Evolutionary conservation across 495 filamentous ascomycete genomes (phyloP).

Genomic region (Geopyxis carbonaria): DNA sequence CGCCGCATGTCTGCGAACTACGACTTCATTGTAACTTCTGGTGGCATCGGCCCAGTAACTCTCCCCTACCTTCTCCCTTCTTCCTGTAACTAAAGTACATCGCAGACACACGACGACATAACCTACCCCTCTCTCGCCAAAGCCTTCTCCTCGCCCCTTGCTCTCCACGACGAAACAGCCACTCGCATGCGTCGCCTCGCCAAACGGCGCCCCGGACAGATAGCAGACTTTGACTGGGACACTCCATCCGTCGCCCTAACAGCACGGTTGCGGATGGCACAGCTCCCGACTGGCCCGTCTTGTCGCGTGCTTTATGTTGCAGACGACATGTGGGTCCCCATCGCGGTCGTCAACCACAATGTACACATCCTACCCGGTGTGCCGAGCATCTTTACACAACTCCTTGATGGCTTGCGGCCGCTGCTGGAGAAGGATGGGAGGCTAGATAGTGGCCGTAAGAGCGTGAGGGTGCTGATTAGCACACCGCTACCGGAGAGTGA

Average conservation of each 20-base stretch:
- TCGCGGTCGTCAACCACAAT: constrained; percentile 76
- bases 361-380: constrained; percentile 86
- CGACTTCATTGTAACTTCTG: constrained; percentile 86
- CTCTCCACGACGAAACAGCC: constrained; percentile 57
- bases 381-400: constrained; percentile 59
- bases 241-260: constrained; percentile 56
- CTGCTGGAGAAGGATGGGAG: constrained; percentile 30
- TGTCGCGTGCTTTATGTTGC: constrained; percentile 56
- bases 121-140: constrained; percentile 88
- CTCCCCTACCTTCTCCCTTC: background rate
- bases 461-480: constrained; percentile 46
- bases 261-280: constrained; percentile 78
- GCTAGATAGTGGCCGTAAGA: constrained; percentile 5
- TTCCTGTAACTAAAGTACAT: constrained; percentile 3
- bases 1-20: constrained; percentile 71
- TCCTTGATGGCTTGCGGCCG: constrained; percentile 62
- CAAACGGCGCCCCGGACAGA: constrained; percentile 49
- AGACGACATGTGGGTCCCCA: constrained; percentile 80
- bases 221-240: constrained; percentile 73
- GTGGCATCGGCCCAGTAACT: constrained; percentile 79
- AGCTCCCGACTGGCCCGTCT: constrained; percentile 57
- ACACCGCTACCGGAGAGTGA: constrained; percentile 75
- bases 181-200: constrained; percentile 69
- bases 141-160: constrained; percentile 60
- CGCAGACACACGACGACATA: constrained; percentile 77